These are phyloP conservation scores for Ephemerocybe angulata DNA, from an alignment of 768 basidiomycete genomes.

Conservation along the genomic window DNA sequence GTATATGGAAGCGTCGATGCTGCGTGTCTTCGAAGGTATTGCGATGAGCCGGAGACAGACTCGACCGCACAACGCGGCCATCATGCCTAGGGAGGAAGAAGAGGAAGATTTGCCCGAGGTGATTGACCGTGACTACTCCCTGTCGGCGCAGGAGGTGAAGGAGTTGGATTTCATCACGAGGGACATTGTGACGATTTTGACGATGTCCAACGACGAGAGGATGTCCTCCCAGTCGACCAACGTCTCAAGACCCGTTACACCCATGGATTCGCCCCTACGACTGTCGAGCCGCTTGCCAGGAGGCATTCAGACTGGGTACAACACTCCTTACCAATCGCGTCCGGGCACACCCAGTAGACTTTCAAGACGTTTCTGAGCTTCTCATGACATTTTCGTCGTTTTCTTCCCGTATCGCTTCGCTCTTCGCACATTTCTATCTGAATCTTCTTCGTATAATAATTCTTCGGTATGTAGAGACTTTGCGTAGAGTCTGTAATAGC, in stretches of 20 bases:
- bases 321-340: conserved; percentile 57
- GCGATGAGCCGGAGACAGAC: conserved; percentile 39
- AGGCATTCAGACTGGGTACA: conserved; percentile 49
- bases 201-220: conserved; percentile 67
- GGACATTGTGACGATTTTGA: conserved; percentile 70
- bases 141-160: conserved; percentile 65
- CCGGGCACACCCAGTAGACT: conserved; percentile 63
- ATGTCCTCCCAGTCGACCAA: conserved; percentile 50
- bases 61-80: conserved; percentile 25
- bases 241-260: conserved; percentile 66
- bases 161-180: conserved; percentile 74
- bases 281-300: conserved; percentile 33
- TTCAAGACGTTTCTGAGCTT: conserved; percentile 29
- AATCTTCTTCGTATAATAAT: neutral
- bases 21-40: conserved; percentile 89
- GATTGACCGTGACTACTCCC: conserved; percentile 48
- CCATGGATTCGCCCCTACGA: conserved; percentile 33
- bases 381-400: no score
- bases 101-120: conserved; percentile 57
- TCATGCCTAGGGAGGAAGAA: conserved; percentile 44
- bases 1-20: conserved; percentile 77
- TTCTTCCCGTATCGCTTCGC: no score
- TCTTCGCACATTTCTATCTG: neutral
- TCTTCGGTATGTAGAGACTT: no score
- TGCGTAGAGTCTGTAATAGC: no score